Evolutionary conservation across 345 rosid genomes (phyloP).

Genomic region (Turnera subulata): DNA sequence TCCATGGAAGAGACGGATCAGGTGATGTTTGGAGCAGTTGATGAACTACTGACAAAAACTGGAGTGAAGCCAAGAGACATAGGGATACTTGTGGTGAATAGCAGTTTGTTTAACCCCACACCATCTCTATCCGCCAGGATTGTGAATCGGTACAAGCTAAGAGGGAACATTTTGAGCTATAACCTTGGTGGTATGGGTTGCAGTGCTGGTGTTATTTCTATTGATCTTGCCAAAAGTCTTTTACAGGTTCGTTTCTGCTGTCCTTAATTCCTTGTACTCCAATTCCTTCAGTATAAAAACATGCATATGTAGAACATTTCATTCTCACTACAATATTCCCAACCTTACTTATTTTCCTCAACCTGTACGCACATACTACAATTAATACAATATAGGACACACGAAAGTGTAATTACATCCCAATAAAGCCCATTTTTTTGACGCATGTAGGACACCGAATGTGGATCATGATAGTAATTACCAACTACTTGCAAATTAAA

Average conservation of each 20-base stretch:
- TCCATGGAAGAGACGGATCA: slow-evolving; percentile 8
- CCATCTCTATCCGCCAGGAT: slow-evolving; percentile 23
- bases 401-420: no score
- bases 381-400: no score
- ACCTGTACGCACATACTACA: no score
- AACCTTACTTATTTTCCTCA: no score
- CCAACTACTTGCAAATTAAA: no score
- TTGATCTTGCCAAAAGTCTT: slow-evolving; percentile 6
- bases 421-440: no score
- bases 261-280: no score
- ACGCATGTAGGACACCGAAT: no score
- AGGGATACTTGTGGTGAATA: slow-evolving; percentile 21
- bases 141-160: slow-evolving; percentile 20
- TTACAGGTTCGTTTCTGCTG: slow-evolving; percentile 4
- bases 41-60: slow-evolving; percentile 14
- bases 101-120: slow-evolving; percentile 24
- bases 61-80: slow-evolving; percentile 13
- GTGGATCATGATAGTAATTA: no score
- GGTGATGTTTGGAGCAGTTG: slow-evolving; percentile 22
- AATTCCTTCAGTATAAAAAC: no score
- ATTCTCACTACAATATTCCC: no score
- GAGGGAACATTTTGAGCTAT: slow-evolving; percentile 21
- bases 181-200: slow-evolving; percentile 31
- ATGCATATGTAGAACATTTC: no score
- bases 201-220: slow-evolving; percentile 26